Percentiles rank a stretch among this genome's conserved stretches.
These are phyloP conservation scores for Didymella segeticola DNA, from an alignment of 2,329 filamentous ascomycete genomes.

Conservation along the genomic window DNA sequence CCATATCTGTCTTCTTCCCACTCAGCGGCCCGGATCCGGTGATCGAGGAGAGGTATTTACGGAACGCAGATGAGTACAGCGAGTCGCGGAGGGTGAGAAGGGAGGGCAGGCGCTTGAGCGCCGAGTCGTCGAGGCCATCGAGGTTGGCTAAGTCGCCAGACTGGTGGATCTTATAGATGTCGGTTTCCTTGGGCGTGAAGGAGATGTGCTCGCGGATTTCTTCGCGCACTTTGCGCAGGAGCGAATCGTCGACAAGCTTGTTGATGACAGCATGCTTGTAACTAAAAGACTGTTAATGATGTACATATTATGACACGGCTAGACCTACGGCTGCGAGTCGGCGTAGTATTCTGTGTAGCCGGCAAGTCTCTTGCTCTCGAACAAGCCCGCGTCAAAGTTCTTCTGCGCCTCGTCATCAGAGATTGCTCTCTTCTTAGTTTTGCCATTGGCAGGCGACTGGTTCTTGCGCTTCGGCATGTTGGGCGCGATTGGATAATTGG, in stretches of 20 bases:
- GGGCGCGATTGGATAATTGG: neutral
- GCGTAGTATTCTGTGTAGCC: slow-evolving; percentile 48
- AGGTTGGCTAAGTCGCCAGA: slow-evolving; percentile 97
- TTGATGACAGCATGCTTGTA: slow-evolving; percentile 95
- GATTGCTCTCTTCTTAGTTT: slow-evolving; percentile 52
- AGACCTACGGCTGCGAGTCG: slow-evolving; percentile 48
- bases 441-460: slow-evolving; percentile 46
- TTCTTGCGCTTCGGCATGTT: slow-evolving; percentile 53
- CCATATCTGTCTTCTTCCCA: slow-evolving; percentile 97
- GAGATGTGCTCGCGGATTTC: slow-evolving; percentile 91
- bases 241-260: slow-evolving; percentile 76
- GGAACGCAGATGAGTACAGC: slow-evolving; percentile 88
- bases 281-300: slow-evolving; percentile 42
- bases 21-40: slow-evolving; percentile 87
- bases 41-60: slow-evolving; percentile 85
- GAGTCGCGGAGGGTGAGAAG: slow-evolving; percentile 92
- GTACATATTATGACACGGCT: neutral
- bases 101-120: slow-evolving; percentile 84
- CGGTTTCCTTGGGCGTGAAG: slow-evolving; percentile 98
- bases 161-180: slow-evolving; percentile 99
- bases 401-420: slow-evolving; percentile 49
- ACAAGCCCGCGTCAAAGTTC: slow-evolving; percentile 49
- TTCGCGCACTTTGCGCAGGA: slow-evolving; percentile 83
- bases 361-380: slow-evolving; percentile 45
- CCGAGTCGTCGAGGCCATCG: slow-evolving; percentile 87